These are phyloP conservation scores for Fusarium palustre DNA, from an alignment of 2,329 filamentous ascomycete genomes.

Conservation along the genomic window DNA sequence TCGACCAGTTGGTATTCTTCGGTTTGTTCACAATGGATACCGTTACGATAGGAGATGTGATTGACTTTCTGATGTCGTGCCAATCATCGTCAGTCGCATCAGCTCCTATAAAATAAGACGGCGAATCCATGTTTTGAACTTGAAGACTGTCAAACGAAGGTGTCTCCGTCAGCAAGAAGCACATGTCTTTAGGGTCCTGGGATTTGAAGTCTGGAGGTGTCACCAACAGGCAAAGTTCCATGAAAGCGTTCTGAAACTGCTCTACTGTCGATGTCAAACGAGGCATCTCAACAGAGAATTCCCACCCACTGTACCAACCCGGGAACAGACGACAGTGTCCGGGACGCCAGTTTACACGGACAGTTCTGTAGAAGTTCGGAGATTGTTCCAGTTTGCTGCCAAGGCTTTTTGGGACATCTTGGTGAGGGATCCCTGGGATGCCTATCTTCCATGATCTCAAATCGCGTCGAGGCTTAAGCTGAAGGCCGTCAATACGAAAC, in stretches of 20 bases:
- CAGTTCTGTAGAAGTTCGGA: background rate
- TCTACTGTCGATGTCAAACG: conserved; percentile 5
- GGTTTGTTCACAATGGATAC: conserved; percentile 10
- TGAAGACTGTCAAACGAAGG: background rate
- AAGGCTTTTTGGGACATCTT: background rate
- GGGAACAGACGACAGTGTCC: conserved; percentile 21
- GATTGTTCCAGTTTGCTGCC: background rate
- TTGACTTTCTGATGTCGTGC: conserved; percentile 39
- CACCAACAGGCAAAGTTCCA: background rate
- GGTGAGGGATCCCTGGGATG: background rate
- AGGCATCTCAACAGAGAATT: conserved; percentile 14
- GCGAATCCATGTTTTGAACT: conserved; percentile 8
- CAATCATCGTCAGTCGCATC: conserved; percentile 40
- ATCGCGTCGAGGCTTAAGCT: background rate
- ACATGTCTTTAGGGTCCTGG: background rate
- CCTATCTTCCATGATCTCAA: background rate
- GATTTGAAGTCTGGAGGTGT: background rate
- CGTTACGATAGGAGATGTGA: conserved; percentile 24
- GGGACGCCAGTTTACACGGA: conserved; percentile 2
- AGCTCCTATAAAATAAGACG: conserved; percentile 34
- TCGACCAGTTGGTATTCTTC: conserved; percentile 33
- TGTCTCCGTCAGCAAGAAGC: conserved; percentile 35
- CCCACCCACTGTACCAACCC: background rate
- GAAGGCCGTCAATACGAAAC: background rate
- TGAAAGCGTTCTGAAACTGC: background rate